These are phyloP conservation scores for Ormosia emarginata DNA, from an alignment of 306 rosid species.

Conservation along the genomic window DNA sequence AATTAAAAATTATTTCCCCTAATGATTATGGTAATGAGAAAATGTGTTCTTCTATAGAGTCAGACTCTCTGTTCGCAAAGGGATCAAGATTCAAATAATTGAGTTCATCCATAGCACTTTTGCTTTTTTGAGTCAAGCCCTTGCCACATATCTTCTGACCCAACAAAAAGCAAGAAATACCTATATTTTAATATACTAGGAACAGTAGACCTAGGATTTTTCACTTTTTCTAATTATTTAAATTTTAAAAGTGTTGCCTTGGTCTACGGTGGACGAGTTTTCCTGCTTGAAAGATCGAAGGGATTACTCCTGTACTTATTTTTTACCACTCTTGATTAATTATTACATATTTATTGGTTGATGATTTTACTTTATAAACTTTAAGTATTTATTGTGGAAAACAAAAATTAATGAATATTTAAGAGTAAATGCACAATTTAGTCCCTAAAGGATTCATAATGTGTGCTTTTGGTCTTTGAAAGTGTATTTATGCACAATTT, in stretches of 20 bases:
- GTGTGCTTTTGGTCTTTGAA: no score
- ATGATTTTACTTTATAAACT: no score
- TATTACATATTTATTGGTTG: no score
- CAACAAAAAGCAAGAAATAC: not conserved
- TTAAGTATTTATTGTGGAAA: no score
- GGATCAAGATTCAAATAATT: not conserved
- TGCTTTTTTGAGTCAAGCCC: not conserved
- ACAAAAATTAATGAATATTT: no score
- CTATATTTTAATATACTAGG: not conserved
- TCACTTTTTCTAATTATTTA: not conserved
- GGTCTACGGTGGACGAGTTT: not conserved
- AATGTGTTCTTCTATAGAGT: not conserved
- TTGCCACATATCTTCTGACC: slow-evolving; percentile 8
- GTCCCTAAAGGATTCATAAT: no score
- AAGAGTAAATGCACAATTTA: no score
- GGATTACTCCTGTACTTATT: no score
- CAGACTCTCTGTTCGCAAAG: not conserved
- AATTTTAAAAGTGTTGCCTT: not conserved
- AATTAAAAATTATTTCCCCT: not conserved
- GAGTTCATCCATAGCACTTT: not conserved
- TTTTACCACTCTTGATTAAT: no score
- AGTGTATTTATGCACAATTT: no score
- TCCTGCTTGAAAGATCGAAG: not conserved
- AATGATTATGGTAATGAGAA: not conserved
- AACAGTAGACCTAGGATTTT: not conserved